Evolutionary conservation across 2,329 filamentous ascomycete species (phyloP), one percentile per base, ranked within the genome.

Genomic region (Didymella segeticola): DNA sequence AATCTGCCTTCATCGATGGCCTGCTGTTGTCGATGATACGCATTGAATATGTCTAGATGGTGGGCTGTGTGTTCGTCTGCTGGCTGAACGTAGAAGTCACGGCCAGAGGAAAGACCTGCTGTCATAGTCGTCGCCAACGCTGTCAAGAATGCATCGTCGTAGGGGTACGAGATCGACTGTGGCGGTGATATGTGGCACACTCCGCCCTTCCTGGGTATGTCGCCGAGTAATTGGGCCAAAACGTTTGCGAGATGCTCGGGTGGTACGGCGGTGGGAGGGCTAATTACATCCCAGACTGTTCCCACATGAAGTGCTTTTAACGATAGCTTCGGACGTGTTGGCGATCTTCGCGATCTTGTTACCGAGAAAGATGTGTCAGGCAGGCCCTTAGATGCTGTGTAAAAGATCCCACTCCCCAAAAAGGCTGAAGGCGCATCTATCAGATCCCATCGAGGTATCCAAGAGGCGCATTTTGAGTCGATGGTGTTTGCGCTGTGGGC

Each of bases 391-490:
- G 31, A 38, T 7, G 31, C 33, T 9, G 25, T 7, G 12, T 20
- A 47, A 6, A 27, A 37, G 4, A 37, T 22, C 8, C 15, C 14
- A 11, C 15, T 22, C 15, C 31, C 25, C 2, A 6, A 26, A 17
- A 38, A 47, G 6, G n/a, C 22, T 12, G 25, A 29, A n/a, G 31
- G 43, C 1, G 14, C 10, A 11, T 34, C n/a, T 2, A 15, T 36
- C 1, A 41, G 10, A 29, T 52, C 42, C 48, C 48, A 52, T 10
- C 43, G 42, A 3, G 49, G 49, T 7, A 53, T 12, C 49, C 43
- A 47, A 2, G 47, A 47, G 8, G 36, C 42, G n/a, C 36, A 37
- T 12, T 31, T 15, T 11, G 17, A 12, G 4, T 20, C 1, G 15
- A 48, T 45, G 1, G 43, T 48, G 1, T 27, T 14, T 5, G 37